Evolutionary conservation across 495 filamentous ascomycete species (phyloP).

Genomic region (Aspergillus cristatus): DNA sequence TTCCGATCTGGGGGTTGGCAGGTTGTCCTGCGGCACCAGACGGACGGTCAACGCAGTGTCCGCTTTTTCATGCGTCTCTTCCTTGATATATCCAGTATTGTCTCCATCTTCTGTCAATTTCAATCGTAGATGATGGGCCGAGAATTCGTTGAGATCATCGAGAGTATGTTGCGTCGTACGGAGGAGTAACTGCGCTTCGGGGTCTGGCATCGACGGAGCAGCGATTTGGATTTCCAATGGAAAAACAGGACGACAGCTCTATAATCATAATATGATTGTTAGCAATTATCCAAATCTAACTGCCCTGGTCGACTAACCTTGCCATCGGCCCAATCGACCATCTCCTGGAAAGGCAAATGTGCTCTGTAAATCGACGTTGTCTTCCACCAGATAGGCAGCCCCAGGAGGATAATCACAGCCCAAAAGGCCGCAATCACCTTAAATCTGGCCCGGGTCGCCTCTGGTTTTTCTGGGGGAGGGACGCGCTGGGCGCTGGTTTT

Average conservation of each 20-base stretch:
- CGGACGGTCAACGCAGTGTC: conserved; percentile 60
- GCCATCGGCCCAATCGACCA: conserved; percentile 90
- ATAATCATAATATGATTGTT: conserved; percentile 5
- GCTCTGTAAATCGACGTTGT: conserved; percentile 95
- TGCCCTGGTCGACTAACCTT: conserved; percentile 50
- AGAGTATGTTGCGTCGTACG: conserved; percentile 82
- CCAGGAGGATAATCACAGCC: conserved; percentile 74
- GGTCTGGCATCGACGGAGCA: conserved; percentile 52
- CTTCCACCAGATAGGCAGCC: conserved; percentile 91
- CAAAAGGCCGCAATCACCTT: conserved; percentile 84
- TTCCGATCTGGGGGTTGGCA: conserved; percentile 43
- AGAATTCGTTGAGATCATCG: conserved; percentile 85
- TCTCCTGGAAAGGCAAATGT: conserved; percentile 69
- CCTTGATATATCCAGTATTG: background rate
- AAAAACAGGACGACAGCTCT: conserved; percentile 85
- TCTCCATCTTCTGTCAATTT: conserved; percentile 46
- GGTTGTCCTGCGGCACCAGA: conserved; percentile 52
- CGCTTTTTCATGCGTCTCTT: conserved; percentile 17
- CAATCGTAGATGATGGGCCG: conserved; percentile 77
- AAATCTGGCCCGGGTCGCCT: conserved; percentile 56
- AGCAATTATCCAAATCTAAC: conserved; percentile 6
- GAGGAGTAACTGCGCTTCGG: conserved; percentile 68
- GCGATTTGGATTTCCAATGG: conserved; percentile 75
- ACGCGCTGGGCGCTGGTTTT: conserved; percentile 22
- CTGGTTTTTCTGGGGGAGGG: conserved; percentile 68